Evolutionary conservation across 2,329 filamentous ascomycete genomes (phyloP), one percentile per base, ranked within the genome.

Genomic region (Leptographium wingfieldii): DNA sequence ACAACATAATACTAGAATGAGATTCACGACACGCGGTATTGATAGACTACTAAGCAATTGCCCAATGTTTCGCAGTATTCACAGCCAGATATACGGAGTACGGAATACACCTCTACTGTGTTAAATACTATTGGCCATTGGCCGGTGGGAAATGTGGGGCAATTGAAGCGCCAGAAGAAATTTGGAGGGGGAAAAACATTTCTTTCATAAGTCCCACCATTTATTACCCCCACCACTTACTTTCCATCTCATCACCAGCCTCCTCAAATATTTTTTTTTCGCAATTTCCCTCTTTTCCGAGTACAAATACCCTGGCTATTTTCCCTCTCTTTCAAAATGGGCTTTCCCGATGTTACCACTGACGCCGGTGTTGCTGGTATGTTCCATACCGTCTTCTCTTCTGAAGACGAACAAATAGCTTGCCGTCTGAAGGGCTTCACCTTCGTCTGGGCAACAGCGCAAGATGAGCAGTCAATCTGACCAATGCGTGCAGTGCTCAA

Each of bases 401-500:
- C 16, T 19, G 43, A 43, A 31, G 29, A 12, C 4, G 35, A 16
- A 12, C 4, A 27, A 16, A 33, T 11, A 27, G 48, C n/a, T 43
- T 31, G 25, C 35, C 31, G 35, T 60, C 40, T 25, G 52, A 6
- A 57, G 33, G 22, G 38, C 59, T n/a, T 54, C 51, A 31, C 56
- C 56, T 35, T 51, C 33, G 10, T n/a, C 53, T 51, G 29, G 52
- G 53, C 27, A 53, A 25, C 49, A 49, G 38, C 14, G 9, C 54
- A 40, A 40, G 22, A 55, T 54, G 40, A 57, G 46, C 46, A 52
- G 56, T 38, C 46, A 61, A 57, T 53, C 60, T 63, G 62, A 62
- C 63, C 48, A 40, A 49, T 51, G 48, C 48, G 40, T 56, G 59
- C 68, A 83, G 79, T 84, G 65, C 80, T 87, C 65, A 82, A 87